Conservation (phyloP, 2,329 filamentous ascomycete species). For the Aspergillus felis region DNA sequence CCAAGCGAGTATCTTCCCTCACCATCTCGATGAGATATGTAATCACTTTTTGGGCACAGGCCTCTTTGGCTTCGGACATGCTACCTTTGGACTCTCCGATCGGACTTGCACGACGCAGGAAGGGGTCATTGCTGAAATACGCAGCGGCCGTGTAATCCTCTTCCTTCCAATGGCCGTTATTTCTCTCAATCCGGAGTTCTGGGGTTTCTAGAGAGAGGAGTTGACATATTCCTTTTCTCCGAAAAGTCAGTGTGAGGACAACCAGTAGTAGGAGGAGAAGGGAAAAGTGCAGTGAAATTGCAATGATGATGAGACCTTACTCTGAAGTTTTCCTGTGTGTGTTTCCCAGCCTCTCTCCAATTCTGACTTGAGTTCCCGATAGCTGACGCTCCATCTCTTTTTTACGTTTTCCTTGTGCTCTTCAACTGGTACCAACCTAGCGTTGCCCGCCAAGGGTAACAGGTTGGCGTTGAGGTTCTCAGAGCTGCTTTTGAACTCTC, state of each 20-base stretch:
- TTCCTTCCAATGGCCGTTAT: conserved; percentile 8
- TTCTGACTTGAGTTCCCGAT: conserved; percentile 8
- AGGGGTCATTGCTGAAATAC: conserved; percentile 24
- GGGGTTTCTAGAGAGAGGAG: conserved; percentile 21
- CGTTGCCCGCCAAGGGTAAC: conserved; percentile 14
- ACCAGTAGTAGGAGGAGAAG: not conserved
- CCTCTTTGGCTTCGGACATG: conserved; percentile 10
- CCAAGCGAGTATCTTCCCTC: conserved; percentile 21
- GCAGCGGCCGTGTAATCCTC: conserved; percentile 17
- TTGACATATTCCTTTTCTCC: conserved; percentile 17
- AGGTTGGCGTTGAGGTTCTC: conserved; percentile 14
- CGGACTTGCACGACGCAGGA: conserved; percentile 26
- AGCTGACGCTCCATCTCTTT: conserved; percentile 17
- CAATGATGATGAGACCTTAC: conserved; percentile 10
- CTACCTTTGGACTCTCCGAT: conserved; percentile 15
- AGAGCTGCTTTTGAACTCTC: not conserved
- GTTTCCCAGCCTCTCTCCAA: conserved; percentile 5
- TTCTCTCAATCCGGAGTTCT: conserved; percentile 12
- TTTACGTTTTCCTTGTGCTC: conserved; percentile 1
- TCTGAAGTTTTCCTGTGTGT: conserved; percentile 15
- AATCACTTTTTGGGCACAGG: conserved; percentile 23
- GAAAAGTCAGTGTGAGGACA: not conserved
- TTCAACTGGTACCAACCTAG: conserved; percentile 13
- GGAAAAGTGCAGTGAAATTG: not conserved
- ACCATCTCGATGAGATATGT: conserved; percentile 27